Conservation (phyloP, 441 rosid genomes). For the Pelargonium citronellum region DNA sequence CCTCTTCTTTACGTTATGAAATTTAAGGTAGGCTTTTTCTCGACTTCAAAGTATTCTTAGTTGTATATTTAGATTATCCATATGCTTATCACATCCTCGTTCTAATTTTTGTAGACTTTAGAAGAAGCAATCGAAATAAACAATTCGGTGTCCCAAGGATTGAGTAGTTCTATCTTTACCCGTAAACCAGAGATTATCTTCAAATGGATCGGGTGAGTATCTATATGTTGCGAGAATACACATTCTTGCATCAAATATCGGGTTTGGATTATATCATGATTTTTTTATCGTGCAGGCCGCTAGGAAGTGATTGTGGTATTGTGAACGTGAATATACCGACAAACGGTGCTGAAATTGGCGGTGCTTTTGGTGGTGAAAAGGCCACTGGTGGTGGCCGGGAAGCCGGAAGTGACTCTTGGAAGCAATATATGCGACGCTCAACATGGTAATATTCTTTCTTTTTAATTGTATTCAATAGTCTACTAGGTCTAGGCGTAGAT, state of each 20-base stretch:
- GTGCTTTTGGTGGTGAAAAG: conserved; percentile 95
- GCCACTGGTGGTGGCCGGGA: conserved; percentile 97
- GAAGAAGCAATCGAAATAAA: conserved; percentile 83
- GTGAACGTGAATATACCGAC: conserved; percentile 96
- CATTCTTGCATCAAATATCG: not conserved
- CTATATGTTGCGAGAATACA: not conserved
- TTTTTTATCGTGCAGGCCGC: conserved; percentile 47
- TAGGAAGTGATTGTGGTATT: conserved; percentile 91
- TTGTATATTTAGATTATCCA: not conserved
- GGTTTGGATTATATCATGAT: not conserved
- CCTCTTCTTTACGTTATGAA: conserved; percentile 85
- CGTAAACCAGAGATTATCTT: conserved; percentile 67
- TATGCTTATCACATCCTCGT: not conserved
- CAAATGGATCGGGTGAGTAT: conserved; percentile 79
- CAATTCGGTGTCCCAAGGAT: conserved; percentile 93
- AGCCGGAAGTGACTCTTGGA: conserved; percentile 99
- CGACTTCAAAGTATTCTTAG: not conserved
- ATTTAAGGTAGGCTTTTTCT: conserved; percentile 54
- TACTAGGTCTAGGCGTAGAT: not conserved
- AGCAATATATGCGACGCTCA: conserved; percentile 96
- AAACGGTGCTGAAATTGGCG: conserved; percentile 97
- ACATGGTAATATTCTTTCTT: conserved; percentile 58
- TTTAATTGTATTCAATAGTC: not conserved
- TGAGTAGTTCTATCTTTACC: conserved; percentile 90
- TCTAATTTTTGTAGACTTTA: conserved; percentile 36